Percentiles rank a stretch among this genome's conserved stretches.
phyloP scores from a whole-genome alignment of 2,329 filamentous ascomycete species.

The Penicillium sp. region DNA sequence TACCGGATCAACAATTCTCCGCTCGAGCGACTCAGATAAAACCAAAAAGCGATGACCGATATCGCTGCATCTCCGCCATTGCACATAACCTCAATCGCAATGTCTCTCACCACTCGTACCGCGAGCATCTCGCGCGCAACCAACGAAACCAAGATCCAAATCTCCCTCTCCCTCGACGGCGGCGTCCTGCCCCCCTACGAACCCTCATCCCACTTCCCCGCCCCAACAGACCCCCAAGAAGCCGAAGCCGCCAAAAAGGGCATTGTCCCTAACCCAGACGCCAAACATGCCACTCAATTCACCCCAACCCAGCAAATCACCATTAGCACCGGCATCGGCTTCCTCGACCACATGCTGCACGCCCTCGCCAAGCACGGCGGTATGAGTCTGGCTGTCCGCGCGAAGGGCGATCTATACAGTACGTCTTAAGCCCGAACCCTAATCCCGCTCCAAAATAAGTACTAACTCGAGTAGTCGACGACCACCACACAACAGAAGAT shows the following conservation, averaged over 20 bases:
- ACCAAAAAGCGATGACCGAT: constrained; percentile 18
- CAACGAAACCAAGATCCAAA: constrained; percentile 96
- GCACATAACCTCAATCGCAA: background rate
- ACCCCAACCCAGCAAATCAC: constrained; percentile 83
- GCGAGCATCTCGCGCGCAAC: constrained; percentile 83
- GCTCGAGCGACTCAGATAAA: constrained; percentile 19
- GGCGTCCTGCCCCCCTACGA: constrained; percentile 59
- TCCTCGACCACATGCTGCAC: constrained; percentile 98
- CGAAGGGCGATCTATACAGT: constrained; percentile 91
- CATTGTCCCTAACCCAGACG: constrained; percentile 45
- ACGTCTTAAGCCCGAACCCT: constrained; percentile 36
- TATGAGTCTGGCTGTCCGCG: constrained; percentile 83
- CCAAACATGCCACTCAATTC: constrained; percentile 78
- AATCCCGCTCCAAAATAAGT: background rate
- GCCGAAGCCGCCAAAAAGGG: constrained; percentile 52
- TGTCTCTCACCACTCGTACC: constrained; percentile 63
- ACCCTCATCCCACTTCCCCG: constrained; percentile 58
- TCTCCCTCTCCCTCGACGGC: constrained; percentile 91
- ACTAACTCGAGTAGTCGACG: constrained; percentile 68
- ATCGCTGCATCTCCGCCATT: constrained; percentile 3
- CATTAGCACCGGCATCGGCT: constrained; percentile 92
- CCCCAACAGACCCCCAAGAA: constrained; percentile 58
- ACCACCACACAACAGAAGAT: constrained; percentile 98
- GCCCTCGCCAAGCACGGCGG: constrained; percentile 93
- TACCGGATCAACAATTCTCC: constrained; percentile 27